Evolutionary conservation across 148 eudicot genomes (phyloP), one percentile per base, ranked within the genome.

Genomic region (Selenicereus undatus): DNA sequence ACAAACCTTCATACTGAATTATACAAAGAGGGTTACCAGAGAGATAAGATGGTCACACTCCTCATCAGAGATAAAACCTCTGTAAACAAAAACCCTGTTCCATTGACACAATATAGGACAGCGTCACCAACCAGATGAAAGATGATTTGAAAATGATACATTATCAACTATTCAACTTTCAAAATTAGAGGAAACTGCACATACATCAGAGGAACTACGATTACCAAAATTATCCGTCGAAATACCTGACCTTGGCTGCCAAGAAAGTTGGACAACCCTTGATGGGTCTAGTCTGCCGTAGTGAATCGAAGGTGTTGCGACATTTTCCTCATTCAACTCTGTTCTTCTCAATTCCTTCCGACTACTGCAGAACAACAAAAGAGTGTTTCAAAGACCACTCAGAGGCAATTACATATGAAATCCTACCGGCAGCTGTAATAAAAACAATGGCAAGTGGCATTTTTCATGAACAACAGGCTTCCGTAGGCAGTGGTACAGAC

Each of bases 231-330:
- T 43, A 42, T 52, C 65, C 76, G 77, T 77, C 76, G 76, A 89
- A 87, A 82, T 89, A 93, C 96, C 93, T 91, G 92, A 95, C 98
- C 98, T 95, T 93, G 98, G 98, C 84, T 79, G 89, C 97, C 96
- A 90, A 62, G 97, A 91, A 52, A 93, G 86, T 75, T 91, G 91
- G 74, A 85, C 81, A 81, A 92, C 94, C 80, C 79, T 88, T 79
- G 94, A 89, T 22, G 97, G 97, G 84, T 95, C 85, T 74, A 92
- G 36, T 76, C 89, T 87, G 82, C 76, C 79, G 45, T 81, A 85
- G 10, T 58, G 87, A 78, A 77, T 45, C 11, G 86, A 78, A 76
- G n/a, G 75, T 70, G 81, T 81, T 52, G 72, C 80, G 75, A 81
- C 11, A 77, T 39, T 60, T 64, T 73, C 87, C 80, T 79, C 83